phyloP scores from a whole-genome alignment of 331 rosid genomes.

The Rhamnella rubrinervis region DNA sequence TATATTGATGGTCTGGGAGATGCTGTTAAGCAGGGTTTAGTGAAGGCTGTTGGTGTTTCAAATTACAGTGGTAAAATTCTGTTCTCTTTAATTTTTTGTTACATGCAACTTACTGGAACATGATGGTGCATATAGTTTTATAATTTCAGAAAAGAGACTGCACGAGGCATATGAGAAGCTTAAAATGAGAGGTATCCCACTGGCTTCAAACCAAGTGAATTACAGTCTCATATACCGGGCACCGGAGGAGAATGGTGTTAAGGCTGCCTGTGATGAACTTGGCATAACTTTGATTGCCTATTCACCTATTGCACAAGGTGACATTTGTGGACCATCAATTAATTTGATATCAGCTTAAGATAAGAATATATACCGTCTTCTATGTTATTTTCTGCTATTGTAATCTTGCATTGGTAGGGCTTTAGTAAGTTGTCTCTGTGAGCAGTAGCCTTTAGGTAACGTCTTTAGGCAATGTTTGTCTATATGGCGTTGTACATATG shows the following conservation, averaged over 20 bases:
- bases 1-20: conserved; percentile 94
- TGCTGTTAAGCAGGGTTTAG: conserved; percentile 96
- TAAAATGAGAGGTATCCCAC: conserved; percentile 80
- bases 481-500: not conserved
- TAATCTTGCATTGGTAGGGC: too few species aligned
- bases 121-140: not conserved
- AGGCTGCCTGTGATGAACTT: conserved; percentile 85
- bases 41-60: conserved; percentile 97
- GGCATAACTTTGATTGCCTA: conserved; percentile 89
- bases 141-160: conserved; percentile 62
- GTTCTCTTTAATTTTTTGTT: conserved; percentile 3
- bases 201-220: conserved; percentile 93
- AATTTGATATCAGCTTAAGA: not conserved
- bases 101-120: not conserved
- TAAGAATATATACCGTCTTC: too few species aligned
- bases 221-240: conserved; percentile 86
- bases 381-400: too few species aligned
- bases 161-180: conserved; percentile 67
- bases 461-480: too few species aligned
- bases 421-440: not conserved
- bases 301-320: conserved; percentile 96
- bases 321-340: not conserved
- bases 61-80: conserved; percentile 67
- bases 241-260: conserved; percentile 87
- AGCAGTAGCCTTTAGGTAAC: not conserved